Percentiles rank a stretch among this genome's conserved stretches.
These are phyloP conservation scores for Silene noctiflora DNA, from an alignment of 179 eudicot species.

Conservation along the genomic window DNA sequence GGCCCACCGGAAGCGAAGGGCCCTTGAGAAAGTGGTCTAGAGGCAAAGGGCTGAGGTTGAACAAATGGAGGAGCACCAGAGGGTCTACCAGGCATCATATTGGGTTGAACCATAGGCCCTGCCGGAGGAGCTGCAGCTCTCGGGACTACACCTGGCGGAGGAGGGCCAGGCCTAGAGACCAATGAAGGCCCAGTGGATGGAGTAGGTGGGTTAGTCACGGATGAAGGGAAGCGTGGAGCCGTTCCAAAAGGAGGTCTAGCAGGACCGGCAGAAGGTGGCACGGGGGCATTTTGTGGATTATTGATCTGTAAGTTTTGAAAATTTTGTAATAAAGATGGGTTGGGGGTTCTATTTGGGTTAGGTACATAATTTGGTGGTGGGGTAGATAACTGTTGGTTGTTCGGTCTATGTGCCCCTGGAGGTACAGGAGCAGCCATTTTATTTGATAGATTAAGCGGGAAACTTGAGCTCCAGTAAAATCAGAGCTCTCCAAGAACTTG, in stretches of 20 bases:
- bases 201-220: conserved; percentile 34
- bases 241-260: conserved; percentile 42
- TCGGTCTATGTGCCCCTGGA: conserved; percentile 53
- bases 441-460: conserved; percentile 18
- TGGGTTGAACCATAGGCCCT: conserved; percentile 42
- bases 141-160: conserved; percentile 70
- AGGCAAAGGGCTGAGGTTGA: conserved; percentile 46
- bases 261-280: conserved; percentile 28
- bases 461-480: conserved; percentile 17
- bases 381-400: conserved; percentile 31
- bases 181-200: conserved; percentile 41
- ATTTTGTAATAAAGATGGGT: conserved; percentile 38
- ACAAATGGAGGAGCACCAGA: conserved; percentile 45
- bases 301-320: conserved; percentile 43
- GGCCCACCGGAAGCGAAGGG: conserved; percentile 22
- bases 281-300: conserved; percentile 32
- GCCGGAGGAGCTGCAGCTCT: conserved; percentile 45
- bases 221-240: conserved; percentile 47
- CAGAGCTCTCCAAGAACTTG: conserved; percentile 17
- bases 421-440: conserved; percentile 53
- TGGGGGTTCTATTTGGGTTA: conserved; percentile 26
- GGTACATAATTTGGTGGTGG: conserved; percentile 35
- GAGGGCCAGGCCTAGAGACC: conserved; percentile 58
- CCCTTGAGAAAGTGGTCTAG: conserved; percentile 41
- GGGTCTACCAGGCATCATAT: conserved; percentile 48